Percentiles rank a stretch among this genome's conserved stretches.
phyloP scores from a whole-genome alignment of 1,284 basidiomycete genomes.

The Sporisorium sorghi region DNA sequence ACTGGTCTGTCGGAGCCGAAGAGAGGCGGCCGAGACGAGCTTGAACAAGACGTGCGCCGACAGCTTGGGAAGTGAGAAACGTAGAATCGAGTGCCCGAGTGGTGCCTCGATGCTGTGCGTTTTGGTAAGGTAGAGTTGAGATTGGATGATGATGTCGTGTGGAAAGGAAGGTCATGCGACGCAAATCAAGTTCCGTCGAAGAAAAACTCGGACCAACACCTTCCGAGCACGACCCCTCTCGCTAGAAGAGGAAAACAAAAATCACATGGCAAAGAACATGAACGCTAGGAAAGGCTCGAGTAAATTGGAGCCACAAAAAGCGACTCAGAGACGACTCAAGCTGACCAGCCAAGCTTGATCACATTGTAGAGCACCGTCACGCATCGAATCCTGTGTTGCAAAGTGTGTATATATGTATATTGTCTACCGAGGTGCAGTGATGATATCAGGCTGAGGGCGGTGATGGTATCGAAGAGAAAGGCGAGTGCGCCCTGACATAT shows the following conservation, averaged over 20 bases:
- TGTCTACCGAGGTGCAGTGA: too few species aligned
- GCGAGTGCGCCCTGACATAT: not conserved
- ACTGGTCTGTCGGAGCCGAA: slow-evolving; percentile 40
- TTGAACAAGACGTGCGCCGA: slow-evolving; percentile 47
- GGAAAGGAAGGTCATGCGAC: slow-evolving; percentile 2
- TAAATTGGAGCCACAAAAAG: not conserved
- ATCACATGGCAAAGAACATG: not conserved
- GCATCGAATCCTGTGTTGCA: not conserved
- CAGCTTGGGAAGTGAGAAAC: slow-evolving; percentile 20
- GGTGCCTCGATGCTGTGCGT: slow-evolving; percentile 26
- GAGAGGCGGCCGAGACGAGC: slow-evolving; percentile 44
- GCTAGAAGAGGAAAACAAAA: too few species aligned
- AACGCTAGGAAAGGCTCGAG: not conserved
- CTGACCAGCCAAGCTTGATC: too few species aligned
- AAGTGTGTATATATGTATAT: not conserved
- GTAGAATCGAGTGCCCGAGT: slow-evolving; percentile 18
- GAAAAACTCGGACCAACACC: slow-evolving; percentile 31
- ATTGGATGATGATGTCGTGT: slow-evolving; percentile 33
- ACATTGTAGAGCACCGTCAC: not conserved
- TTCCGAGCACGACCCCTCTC: slow-evolving; percentile 29
- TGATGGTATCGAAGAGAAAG: not conserved
- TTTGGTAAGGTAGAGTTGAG: not conserved
- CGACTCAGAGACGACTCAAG: too few species aligned
- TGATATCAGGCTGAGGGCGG: too few species aligned
- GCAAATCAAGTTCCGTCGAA: not conserved